phyloP scores from a whole-genome alignment of 2,329 filamentous ascomycete species.

The Botrytis cinerea region DNA sequence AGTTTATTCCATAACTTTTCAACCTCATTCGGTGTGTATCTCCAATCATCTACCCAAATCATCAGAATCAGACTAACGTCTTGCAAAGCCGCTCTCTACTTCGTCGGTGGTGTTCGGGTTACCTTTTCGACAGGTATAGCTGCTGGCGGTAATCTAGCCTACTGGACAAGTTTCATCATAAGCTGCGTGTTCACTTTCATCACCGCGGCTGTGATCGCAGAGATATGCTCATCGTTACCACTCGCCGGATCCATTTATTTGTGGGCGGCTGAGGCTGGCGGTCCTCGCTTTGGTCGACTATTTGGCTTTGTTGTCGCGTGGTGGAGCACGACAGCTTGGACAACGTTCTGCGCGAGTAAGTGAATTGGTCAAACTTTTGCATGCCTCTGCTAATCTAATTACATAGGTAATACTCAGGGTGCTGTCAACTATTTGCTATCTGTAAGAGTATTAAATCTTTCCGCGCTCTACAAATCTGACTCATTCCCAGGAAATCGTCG shows the following conservation, averaged over 20 bases:
- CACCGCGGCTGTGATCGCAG: slow-evolving; percentile 28
- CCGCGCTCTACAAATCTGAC: not conserved
- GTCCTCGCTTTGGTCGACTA: slow-evolving; percentile 25
- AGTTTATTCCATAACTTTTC: slow-evolving; percentile 60
- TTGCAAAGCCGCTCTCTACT: slow-evolving; percentile 53
- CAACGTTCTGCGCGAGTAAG: slow-evolving; percentile 26
- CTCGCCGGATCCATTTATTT: slow-evolving; percentile 29
- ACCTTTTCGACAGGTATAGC: slow-evolving; percentile 63
- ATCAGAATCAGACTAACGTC: not conserved
- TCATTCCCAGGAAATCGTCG: slow-evolving; percentile 23
- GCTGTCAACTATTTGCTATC: slow-evolving; percentile 30
- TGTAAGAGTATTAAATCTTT: not conserved
- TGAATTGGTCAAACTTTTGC: not conserved
- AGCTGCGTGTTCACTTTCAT: slow-evolving; percentile 27
- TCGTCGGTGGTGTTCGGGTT: slow-evolving; percentile 60
- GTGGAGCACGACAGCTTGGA: slow-evolving; percentile 29
- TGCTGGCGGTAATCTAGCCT: slow-evolving; percentile 61
- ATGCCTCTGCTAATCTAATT: not conserved
- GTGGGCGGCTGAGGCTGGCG: slow-evolving; percentile 26
- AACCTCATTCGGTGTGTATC: slow-evolving; percentile 50
- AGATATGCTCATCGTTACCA: slow-evolving; percentile 26
- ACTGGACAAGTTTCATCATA: slow-evolving; percentile 60
- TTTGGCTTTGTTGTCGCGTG: slow-evolving; percentile 27
- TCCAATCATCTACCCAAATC: not conserved
- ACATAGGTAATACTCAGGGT: slow-evolving; percentile 25